Evolutionary conservation across 352 stramenopile species (phyloP).

Genomic region (Aphanomyces euteiches): DNA sequence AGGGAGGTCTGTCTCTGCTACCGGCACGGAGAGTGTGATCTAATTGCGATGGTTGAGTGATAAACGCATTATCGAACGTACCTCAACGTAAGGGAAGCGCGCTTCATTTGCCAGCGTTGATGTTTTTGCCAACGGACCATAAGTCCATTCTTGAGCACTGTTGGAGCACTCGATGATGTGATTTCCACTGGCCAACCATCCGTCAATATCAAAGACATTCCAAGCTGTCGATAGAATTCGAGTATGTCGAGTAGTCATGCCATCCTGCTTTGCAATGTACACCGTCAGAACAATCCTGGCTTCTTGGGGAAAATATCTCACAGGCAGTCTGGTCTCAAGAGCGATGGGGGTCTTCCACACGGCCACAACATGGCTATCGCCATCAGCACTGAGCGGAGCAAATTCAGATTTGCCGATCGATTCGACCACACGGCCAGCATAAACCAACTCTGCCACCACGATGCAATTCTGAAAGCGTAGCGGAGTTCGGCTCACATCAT

Average conservation of each 20-base stretch:
- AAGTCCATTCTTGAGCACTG: slow-evolving; percentile 67
- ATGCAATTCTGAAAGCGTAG: slow-evolving; percentile 62
- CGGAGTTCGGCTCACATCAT: slow-evolving; percentile 38
- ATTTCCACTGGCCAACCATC: slow-evolving; percentile 50
- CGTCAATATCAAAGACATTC: slow-evolving; percentile 79
- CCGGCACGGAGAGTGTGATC: slow-evolving; percentile 55
- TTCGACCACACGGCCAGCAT: slow-evolving; percentile 64
- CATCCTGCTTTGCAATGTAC: slow-evolving; percentile 48
- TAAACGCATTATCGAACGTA: too few relatives aligned
- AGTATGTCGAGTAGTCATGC: slow-evolving; percentile 40
- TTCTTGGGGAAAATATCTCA: slow-evolving; percentile 58
- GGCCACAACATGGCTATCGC: neutral
- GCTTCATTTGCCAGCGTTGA: too few relatives aligned
- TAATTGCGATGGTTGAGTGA: slow-evolving; percentile 58
- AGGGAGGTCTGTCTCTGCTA: neutral
- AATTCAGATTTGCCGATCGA: slow-evolving; percentile 43
- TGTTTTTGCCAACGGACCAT: slow-evolving; percentile 51
- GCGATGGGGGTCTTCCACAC: neutral
- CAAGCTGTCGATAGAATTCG: slow-evolving; percentile 72
- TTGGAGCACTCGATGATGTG: slow-evolving; percentile 80
- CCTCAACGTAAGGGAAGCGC: too few relatives aligned
- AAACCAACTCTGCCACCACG: slow-evolving; percentile 70
- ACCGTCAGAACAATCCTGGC: slow-evolving; percentile 76
- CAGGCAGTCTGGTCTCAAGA: slow-evolving; percentile 39
- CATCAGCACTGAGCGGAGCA: neutral